Percentiles rank a stretch among this genome's conserved stretches.
phyloP scores from a whole-genome alignment of 1,284 basidiomycete species.

The Paramarasmius palmivorus region DNA sequence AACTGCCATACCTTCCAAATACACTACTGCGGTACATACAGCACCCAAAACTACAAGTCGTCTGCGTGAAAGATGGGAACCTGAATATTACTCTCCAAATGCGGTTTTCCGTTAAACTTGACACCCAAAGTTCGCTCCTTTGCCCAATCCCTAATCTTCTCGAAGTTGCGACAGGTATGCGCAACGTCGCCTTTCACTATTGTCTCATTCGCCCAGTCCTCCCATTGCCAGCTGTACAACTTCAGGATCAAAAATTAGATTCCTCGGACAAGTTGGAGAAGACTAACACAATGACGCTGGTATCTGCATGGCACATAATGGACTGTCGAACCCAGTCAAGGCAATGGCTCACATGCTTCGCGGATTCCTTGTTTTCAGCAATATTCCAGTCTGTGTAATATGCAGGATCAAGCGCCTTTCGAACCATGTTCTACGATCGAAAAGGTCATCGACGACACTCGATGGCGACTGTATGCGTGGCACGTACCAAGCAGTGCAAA shows the following conservation, averaged over 20 bases:
- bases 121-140: constrained; percentile 12
- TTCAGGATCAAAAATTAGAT: constrained; percentile 14
- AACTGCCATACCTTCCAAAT: background rate
- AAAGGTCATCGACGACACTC: no score
- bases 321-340: constrained; percentile 27
- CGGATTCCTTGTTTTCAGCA: constrained; percentile 17
- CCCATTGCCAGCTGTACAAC: constrained; percentile 9
- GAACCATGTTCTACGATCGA: background rate
- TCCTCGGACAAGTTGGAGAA: constrained; percentile 20
- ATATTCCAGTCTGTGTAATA: constrained; percentile 19
- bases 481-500: no score
- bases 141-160: constrained; percentile 27
- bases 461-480: no score
- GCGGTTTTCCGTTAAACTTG: constrained; percentile 14
- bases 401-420: background rate
- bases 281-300: constrained; percentile 20
- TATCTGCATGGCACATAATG: constrained; percentile 28
- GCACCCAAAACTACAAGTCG: no score
- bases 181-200: constrained; percentile 12
- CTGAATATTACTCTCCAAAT: constrained; percentile 14
- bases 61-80: background rate
- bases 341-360: constrained; percentile 24
- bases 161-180: constrained; percentile 24
- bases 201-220: constrained; percentile 2
- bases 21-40: background rate